A percentile compares a stretch with the other conserved stretches of the same genome.
Conservation (phyloP, 2,329 filamentous ascomycete genomes). For the Xylariaceae sp. region DNA sequence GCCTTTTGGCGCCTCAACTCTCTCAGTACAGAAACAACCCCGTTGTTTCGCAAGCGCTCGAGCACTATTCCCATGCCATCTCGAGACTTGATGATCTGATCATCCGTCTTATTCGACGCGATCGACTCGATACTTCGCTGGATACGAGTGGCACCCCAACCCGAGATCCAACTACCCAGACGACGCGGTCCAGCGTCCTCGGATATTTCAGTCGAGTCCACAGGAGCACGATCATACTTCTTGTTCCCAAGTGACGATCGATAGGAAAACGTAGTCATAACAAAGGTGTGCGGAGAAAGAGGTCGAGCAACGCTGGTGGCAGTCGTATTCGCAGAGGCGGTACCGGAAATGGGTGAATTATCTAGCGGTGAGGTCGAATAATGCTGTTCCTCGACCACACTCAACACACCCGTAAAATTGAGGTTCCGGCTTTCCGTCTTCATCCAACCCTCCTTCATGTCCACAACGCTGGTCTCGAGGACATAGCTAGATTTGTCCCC, state of each 20-base stretch:
- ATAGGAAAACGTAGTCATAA: constrained; percentile 77
- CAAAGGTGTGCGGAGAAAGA: constrained; percentile 60
- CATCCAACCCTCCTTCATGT: constrained; percentile 84
- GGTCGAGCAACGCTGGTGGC: constrained; percentile 22
- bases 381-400: constrained; percentile 76
- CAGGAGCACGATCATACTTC: constrained; percentile 58
- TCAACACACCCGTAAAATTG: constrained; percentile 81
- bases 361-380: constrained; percentile 59
- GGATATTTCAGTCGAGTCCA: constrained; percentile 50
- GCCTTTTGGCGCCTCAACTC: constrained; percentile 58
- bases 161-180: constrained; percentile 56
- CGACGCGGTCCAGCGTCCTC: constrained; percentile 43
- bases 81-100: constrained; percentile 79
- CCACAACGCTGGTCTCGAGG: constrained; percentile 79
- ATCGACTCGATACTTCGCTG: constrained; percentile 82
- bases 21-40: constrained; percentile 61
- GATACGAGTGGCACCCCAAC: constrained; percentile 71
- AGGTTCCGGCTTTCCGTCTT: constrained; percentile 80
- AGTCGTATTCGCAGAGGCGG: constrained; percentile 41
- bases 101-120: constrained; percentile 77
- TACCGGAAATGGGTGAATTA: constrained; percentile 31
- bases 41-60: constrained; percentile 68
- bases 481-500: constrained; percentile 79
- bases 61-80: constrained; percentile 85
- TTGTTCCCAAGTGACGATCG: constrained; percentile 75